Evolutionary conservation across 1,139 yeast species (phyloP).

Genomic region (Spathaspora sp.): DNA sequence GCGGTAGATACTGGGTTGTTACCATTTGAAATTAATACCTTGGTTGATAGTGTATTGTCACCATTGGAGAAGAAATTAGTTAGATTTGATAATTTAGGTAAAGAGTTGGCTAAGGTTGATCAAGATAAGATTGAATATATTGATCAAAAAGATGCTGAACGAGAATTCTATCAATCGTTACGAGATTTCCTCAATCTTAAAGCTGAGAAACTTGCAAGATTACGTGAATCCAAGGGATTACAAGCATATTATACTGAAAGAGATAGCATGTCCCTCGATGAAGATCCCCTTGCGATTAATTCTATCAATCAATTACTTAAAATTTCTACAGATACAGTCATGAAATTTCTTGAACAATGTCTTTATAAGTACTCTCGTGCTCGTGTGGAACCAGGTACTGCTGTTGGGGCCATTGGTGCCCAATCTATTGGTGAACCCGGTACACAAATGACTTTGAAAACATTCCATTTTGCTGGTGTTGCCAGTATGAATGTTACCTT

Average conservation of each 20-base stretch:
- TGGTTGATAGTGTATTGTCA: conserved; percentile 53
- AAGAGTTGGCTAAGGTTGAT: conserved; percentile 40
- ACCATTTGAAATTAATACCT: conserved; percentile 67
- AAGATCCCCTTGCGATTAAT: conserved; percentile 39
- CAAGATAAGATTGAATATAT: conserved; percentile 55
- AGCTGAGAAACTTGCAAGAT: conserved; percentile 54
- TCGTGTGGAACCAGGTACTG: conserved; percentile 98
- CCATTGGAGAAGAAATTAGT: conserved; percentile 62
- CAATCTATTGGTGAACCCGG: conserved; percentile 99
- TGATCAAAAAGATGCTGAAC: conserved; percentile 83
- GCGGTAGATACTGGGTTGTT: conserved; percentile 55
- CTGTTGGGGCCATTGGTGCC: conserved; percentile 99
- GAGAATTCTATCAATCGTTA: conserved; percentile 76
- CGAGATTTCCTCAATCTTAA: conserved; percentile 59
- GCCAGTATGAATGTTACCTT: conserved; percentile 98
- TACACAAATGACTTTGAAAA: conserved; percentile 97
- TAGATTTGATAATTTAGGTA: conserved; percentile 75
- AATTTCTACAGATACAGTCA: conserved; percentile 60
- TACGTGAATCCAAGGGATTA: conserved; percentile 56
- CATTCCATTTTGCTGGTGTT: conserved; percentile 99
- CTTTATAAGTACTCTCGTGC: conserved; percentile 83
- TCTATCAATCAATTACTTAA: conserved; percentile 76
- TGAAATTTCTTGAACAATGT: conserved; percentile 74
- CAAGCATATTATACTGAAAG: conserved; percentile 38
- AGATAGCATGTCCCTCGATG: conserved; percentile 27